A percentile compares a stretch with the other conserved stretches of the same genome.
Evolutionary conservation across 2,329 filamentous ascomycete species (phyloP).

Genomic region (Fusarium burgessii): DNA sequence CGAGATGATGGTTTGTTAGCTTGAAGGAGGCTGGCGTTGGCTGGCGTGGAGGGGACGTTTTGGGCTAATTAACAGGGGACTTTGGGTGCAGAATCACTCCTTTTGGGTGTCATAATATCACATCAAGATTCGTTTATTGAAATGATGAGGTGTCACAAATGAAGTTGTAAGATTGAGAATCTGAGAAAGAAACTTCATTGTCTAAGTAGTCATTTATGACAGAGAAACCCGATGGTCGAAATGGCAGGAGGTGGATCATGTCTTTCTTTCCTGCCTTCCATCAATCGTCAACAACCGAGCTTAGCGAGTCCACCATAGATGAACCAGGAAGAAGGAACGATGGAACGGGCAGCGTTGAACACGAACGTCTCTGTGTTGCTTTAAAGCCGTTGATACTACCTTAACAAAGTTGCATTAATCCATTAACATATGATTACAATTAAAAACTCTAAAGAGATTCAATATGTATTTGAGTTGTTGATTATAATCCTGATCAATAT

Average conservation of each 20-base stretch:
- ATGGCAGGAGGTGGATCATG: conserved; percentile 21
- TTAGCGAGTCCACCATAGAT: conserved; percentile 26
- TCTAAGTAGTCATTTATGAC: background rate
- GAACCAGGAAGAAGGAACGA: conserved; percentile 24
- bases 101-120: conserved; percentile 9
- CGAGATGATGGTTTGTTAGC: conserved; percentile 35
- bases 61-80: conserved; percentile 34
- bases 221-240: background rate
- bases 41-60: conserved; percentile 25
- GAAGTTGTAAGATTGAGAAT: background rate
- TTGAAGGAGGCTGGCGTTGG: conserved; percentile 33
- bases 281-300: conserved; percentile 16
- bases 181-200: background rate
- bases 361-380: conserved; percentile 1
- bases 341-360: conserved; percentile 21
- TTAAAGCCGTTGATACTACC: background rate
- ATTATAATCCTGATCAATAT: background rate
- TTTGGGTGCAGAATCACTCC: background rate
- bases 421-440: background rate
- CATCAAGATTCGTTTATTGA: background rate
- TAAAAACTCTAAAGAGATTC: background rate
- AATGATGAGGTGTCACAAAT: background rate
- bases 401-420: background rate
- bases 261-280: conserved; percentile 24
- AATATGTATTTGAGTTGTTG: background rate